phyloP scores from a whole-genome alignment of 495 filamentous ascomycete genomes.

The Penicillium malachiteum region DNA sequence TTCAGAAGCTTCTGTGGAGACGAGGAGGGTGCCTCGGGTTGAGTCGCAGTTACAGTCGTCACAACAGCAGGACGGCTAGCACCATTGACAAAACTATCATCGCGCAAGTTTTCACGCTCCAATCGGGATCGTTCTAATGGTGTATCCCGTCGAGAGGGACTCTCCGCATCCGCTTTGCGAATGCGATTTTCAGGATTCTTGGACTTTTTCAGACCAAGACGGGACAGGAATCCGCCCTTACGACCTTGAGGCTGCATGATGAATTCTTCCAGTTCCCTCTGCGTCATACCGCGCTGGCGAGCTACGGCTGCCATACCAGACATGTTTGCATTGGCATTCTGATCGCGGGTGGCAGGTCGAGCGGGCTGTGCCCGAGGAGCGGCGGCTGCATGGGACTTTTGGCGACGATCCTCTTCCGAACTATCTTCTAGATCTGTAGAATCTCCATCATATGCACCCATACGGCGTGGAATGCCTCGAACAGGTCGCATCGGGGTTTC shows the following conservation, averaged over 20 bases:
- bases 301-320: constrained; percentile 42
- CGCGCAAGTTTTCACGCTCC: constrained; percentile 27
- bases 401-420: constrained; percentile 42
- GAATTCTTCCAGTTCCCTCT: constrained; percentile 39
- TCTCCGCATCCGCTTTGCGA: constrained; percentile 29
- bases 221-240: constrained; percentile 40
- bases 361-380: constrained; percentile 5
- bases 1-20: constrained; percentile 32
- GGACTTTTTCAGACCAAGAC: constrained; percentile 39
- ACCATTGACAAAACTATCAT: constrained; percentile 18
- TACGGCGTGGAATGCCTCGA: constrained; percentile 60
- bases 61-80: constrained; percentile 15
- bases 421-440: constrained; percentile 71
- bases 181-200: constrained; percentile 37
- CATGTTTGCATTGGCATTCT: constrained; percentile 20
- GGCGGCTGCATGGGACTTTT: constrained; percentile 10
- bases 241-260: constrained; percentile 37
- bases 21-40: constrained; percentile 12
- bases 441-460: constrained; percentile 54
- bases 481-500: constrained; percentile 53
- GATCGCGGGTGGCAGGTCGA: constrained; percentile 16
- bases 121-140: constrained; percentile 36
- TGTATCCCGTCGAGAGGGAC: constrained; percentile 30
- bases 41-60: constrained; percentile 20
- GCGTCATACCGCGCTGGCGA: constrained; percentile 42